Conservation (phyloP, 805 yeast species). For the Blastobotrys parvus region DNA sequence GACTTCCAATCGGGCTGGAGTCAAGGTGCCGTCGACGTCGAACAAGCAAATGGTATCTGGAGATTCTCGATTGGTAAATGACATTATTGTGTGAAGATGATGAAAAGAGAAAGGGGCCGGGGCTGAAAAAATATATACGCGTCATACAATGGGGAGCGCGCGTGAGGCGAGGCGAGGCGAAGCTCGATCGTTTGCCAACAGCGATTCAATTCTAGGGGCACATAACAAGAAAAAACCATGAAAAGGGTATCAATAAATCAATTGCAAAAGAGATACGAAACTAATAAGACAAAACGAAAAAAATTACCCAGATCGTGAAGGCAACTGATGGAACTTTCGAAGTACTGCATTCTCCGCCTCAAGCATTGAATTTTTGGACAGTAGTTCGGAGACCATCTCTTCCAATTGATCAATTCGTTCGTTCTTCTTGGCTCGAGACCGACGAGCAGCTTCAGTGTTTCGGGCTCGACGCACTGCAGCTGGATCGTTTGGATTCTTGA, state of each 20-base stretch:
- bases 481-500: slow-evolving; percentile 45
- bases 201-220: no score
- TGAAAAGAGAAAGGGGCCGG: background rate
- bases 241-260: background rate
- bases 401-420: slow-evolving; percentile 81
- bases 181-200: no score
- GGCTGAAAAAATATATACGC: background rate
- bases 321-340: slow-evolving; percentile 4
- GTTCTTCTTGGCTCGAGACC: slow-evolving; percentile 89
- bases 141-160: background rate
- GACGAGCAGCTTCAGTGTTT: slow-evolving; percentile 88
- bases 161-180: no score
- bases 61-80: slow-evolving; percentile 64
- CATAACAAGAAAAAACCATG: background rate
- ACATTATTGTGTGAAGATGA: slow-evolving; percentile 33
- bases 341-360: slow-evolving; percentile 39
- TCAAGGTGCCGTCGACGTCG: slow-evolving; percentile 97
- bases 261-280: no score
- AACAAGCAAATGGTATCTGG: slow-evolving; percentile 77
- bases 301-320: background rate
- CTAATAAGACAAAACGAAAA: no score
- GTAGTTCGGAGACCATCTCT: slow-evolving; percentile 56
- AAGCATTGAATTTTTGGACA: slow-evolving; percentile 50
- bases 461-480: slow-evolving; percentile 81
- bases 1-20: slow-evolving; percentile 82